Conservation (phyloP, 1,284 basidiomycete genomes). For the Peniophora sp. region DNA sequence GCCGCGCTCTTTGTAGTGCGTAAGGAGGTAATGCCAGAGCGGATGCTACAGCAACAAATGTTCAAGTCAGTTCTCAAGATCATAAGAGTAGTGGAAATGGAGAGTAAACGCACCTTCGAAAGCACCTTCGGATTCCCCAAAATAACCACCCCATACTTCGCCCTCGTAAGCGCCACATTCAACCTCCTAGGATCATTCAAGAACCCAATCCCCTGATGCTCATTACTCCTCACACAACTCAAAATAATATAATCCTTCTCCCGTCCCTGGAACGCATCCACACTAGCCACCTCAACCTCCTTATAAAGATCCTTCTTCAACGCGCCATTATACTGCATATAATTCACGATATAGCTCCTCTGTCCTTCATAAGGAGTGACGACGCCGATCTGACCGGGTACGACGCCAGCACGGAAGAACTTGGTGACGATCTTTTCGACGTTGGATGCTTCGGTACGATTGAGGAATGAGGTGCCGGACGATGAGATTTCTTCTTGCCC, state of each 20-base stretch:
- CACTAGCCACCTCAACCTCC: slow-evolving; percentile 97
- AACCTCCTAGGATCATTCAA: slow-evolving; percentile 95
- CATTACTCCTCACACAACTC: slow-evolving; percentile 98
- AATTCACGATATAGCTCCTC: slow-evolving; percentile 97
- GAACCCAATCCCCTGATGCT: slow-evolving; percentile 99
- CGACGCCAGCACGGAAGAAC: slow-evolving; percentile 98
- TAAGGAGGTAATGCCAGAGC: slow-evolving; percentile 96
- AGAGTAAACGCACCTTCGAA: slow-evolving; percentile 72
- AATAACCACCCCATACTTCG: slow-evolving; percentile 97
- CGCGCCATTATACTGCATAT: slow-evolving; percentile 98
- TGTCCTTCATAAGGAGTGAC: slow-evolving; percentile 99
- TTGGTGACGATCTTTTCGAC: slow-evolving; percentile 99
- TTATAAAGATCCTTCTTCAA: slow-evolving; percentile 99
- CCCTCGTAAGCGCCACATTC: slow-evolving; percentile 95
- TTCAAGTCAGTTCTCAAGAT: too few species aligned
- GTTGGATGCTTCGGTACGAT: slow-evolving; percentile 96
- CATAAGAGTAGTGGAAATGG: too few species aligned
- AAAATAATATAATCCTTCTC: slow-evolving; percentile 99
- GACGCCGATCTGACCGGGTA: slow-evolving; percentile 93
- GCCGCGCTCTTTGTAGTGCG: slow-evolving; percentile 96
- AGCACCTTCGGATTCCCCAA: slow-evolving; percentile 98
- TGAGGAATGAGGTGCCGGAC: slow-evolving; percentile 97
- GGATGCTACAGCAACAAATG: slow-evolving; percentile 80
- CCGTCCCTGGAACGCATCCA: slow-evolving; percentile 98
- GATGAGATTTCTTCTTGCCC: slow-evolving; percentile 99